Evolutionary conservation across 306 rosid species (phyloP).

Genomic region (Quercus wislizeni): DNA sequence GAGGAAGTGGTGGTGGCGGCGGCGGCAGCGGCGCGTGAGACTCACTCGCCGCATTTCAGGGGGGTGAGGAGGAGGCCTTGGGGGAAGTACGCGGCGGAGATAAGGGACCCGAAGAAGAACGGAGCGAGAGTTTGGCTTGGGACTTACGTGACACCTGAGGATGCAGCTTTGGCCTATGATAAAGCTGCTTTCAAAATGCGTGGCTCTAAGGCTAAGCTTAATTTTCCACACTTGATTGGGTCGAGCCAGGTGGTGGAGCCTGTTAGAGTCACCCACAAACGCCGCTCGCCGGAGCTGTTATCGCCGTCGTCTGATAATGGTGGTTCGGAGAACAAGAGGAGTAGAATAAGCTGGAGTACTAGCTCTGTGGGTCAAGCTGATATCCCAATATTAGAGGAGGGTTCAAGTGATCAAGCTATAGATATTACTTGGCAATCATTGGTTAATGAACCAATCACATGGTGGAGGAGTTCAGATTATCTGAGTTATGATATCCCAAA

Average conservation of each 20-base stretch:
- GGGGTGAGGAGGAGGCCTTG: conserved; percentile 62
- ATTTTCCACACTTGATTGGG: conserved; percentile 55
- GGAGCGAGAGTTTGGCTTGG: conserved; percentile 63
- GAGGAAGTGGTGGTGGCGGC: too few relatives aligned
- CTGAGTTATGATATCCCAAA: too few relatives aligned
- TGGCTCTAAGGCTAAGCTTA: conserved; percentile 51
- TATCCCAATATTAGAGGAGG: too few relatives aligned
- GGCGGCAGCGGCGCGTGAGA: not conserved
- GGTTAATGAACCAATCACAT: too few relatives aligned
- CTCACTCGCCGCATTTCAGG: conserved; percentile 18
- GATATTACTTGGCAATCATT: too few relatives aligned
- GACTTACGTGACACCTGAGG: conserved; percentile 46
- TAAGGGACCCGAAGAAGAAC: conserved; percentile 43
- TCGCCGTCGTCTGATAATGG: too few relatives aligned
- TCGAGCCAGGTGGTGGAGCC: not conserved
- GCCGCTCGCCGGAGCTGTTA: not conserved
- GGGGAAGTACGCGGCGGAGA: conserved; percentile 63
- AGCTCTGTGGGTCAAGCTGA: too few relatives aligned
- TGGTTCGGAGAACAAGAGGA: too few relatives aligned
- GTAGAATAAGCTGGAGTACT: too few relatives aligned
- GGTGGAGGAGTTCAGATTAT: too few relatives aligned
- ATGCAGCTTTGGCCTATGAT: conserved; percentile 61
- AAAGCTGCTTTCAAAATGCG: conserved; percentile 57
- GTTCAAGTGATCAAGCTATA: too few relatives aligned
- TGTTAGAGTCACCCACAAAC: not conserved